These are phyloP conservation scores for Phytophthora syringae DNA, from an alignment of 352 stramenopile species.

Conservation along the genomic window DNA sequence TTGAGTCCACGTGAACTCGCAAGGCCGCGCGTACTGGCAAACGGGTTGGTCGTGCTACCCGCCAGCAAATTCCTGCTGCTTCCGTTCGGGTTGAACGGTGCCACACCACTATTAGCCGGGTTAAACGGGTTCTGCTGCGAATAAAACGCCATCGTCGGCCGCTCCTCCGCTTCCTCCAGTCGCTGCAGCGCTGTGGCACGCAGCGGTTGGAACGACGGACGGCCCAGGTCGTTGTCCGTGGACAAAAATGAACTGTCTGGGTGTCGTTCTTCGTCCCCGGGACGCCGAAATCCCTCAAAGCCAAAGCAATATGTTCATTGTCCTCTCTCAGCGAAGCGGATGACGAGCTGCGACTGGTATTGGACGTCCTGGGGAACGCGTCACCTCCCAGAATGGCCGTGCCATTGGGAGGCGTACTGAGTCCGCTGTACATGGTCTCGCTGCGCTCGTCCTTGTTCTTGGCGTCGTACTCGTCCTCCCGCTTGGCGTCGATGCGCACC, in stretches of 20 bases:
- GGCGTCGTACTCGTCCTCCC: constrained; percentile 37
- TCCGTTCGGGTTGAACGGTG: constrained; percentile 22
- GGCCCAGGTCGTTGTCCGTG: constrained; percentile 43
- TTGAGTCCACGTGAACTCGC: constrained; percentile 42
- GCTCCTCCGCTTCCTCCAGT: constrained; percentile 81
- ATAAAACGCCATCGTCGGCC: constrained; percentile 73
- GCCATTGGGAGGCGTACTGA: constrained; percentile 56
- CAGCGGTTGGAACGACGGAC: constrained; percentile 73
- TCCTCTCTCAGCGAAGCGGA: constrained; percentile 67
- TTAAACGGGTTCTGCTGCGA: constrained; percentile 77
- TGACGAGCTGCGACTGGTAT: constrained; percentile 46
- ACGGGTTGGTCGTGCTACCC: constrained; percentile 22
- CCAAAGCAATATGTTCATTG: constrained; percentile 78
- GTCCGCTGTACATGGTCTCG: constrained; percentile 45
- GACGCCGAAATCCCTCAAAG: constrained; percentile 80
- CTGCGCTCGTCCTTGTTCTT: constrained; percentile 30
- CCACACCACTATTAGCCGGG: constrained; percentile 36
- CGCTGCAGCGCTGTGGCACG: constrained; percentile 79
- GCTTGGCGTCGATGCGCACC: constrained; percentile 77
- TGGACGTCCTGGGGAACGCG: constrained; percentile 27
- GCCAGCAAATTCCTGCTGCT: constrained; percentile 23
- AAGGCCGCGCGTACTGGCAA: constrained; percentile 29
- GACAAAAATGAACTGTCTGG: constrained; percentile 51
- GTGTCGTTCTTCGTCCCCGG: constrained; percentile 36
- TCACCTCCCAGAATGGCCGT: constrained; percentile 43